A percentile compares a stretch with the other conserved stretches of the same genome.
Evolutionary conservation across 331 rosid genomes (phyloP).

Genomic region (Rosa hybrid): DNA sequence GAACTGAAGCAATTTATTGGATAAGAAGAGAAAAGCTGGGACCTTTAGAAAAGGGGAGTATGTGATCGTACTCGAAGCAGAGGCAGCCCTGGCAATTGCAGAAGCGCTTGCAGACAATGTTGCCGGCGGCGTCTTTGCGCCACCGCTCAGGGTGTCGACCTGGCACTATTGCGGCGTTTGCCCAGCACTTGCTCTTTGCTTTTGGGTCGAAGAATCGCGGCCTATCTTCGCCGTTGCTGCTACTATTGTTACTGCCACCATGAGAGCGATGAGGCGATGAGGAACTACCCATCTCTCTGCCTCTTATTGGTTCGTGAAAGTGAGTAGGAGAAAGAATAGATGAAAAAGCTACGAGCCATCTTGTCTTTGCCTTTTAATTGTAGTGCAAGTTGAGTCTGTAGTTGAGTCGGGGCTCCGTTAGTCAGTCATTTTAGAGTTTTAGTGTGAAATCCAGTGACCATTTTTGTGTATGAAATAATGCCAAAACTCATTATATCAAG

Average conservation of each 20-base stretch:
- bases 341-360: too few species aligned
- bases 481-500: too few species aligned
- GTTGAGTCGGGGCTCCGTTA: too few species aligned
- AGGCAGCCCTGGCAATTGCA: constrained; percentile 88
- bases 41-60: constrained; percentile 88
- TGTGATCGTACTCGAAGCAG: constrained; percentile 94
- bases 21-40: constrained; percentile 1
- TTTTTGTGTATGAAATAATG: too few species aligned
- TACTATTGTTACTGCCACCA: constrained; percentile 29
- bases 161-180: constrained; percentile 59
- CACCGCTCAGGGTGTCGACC: constrained; percentile 97
- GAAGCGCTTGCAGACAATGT: constrained; percentile 90
- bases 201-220: constrained; percentile 71
- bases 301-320: background rate
- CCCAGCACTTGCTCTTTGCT: constrained; percentile 70
- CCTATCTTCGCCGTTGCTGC: constrained; percentile 42
- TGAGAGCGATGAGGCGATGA: constrained; percentile 57
- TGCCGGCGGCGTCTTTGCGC: constrained; percentile 91
- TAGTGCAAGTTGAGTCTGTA: too few species aligned
- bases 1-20: background rate
- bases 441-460: too few species aligned
- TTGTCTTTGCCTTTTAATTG: too few species aligned
- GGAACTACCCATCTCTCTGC: constrained; percentile 40
- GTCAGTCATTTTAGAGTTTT: too few species aligned
- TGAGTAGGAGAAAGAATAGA: background rate